These are phyloP conservation scores for Candida saitoana DNA, from an alignment of 805 yeast genomes.

Conservation along the genomic window DNA sequence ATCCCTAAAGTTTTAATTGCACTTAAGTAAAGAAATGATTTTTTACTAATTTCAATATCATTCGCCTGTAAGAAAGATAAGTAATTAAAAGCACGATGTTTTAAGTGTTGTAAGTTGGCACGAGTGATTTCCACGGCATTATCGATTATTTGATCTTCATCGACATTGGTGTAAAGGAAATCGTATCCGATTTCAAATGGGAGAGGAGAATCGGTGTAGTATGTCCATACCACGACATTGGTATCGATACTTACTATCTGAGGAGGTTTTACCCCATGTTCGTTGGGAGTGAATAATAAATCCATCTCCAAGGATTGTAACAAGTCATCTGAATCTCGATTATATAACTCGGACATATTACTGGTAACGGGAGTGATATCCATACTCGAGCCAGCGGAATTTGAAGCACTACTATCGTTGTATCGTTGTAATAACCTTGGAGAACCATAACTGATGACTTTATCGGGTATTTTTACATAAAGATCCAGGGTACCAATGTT, in stretches of 20 bases:
- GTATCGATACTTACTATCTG: slow-evolving; percentile 29
- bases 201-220: slow-evolving; percentile 37
- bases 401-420: slow-evolving; percentile 16
- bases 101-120: slow-evolving; percentile 30
- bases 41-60: slow-evolving; percentile 27
- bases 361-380: slow-evolving; percentile 2
- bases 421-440: slow-evolving; percentile 36
- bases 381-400: background rate
- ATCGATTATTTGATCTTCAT: slow-evolving; percentile 14
- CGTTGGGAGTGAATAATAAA: slow-evolving; percentile 24
- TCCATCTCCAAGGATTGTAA: slow-evolving; percentile 21
- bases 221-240: slow-evolving; percentile 39
- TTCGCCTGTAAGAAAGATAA: slow-evolving; percentile 33
- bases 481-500: slow-evolving; percentile 33
- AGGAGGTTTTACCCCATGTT: slow-evolving; percentile 27
- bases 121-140: slow-evolving; percentile 31
- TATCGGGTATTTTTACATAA: slow-evolving; percentile 30
- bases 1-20: slow-evolving; percentile 35
- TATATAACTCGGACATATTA: slow-evolving; percentile 27
- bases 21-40: slow-evolving; percentile 33
- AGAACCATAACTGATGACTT: slow-evolving; percentile 32
- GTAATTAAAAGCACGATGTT: slow-evolving; percentile 30
- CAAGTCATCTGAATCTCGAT: slow-evolving; percentile 21
- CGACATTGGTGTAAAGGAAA: slow-evolving; percentile 33
- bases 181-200: slow-evolving; percentile 38